These are phyloP conservation scores for Saccharomyces hybrid DNA, from an alignment of 1,139 yeast genomes.

Conservation along the genomic window DNA sequence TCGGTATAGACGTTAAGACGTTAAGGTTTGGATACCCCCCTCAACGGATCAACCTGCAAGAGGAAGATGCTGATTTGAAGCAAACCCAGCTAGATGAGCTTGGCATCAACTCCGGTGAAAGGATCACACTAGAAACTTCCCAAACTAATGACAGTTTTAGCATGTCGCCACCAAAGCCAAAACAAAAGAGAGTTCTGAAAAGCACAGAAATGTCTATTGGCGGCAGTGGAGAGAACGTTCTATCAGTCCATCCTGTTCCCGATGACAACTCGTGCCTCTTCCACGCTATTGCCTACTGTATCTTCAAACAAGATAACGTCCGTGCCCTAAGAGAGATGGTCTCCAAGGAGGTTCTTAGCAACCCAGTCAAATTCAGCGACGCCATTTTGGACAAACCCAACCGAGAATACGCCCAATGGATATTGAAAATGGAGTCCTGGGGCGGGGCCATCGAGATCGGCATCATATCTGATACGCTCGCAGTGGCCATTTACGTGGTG, in stretches of 20 bases:
- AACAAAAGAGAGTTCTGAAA: conserved; percentile 7
- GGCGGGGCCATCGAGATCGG: conserved; percentile 82
- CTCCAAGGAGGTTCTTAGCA: conserved; percentile 34
- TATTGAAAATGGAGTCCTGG: conserved; percentile 57
- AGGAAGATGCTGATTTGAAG: conserved; percentile 4
- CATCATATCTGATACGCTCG: conserved; percentile 50
- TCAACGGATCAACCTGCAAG: conserved; percentile 34
- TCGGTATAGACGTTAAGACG: conserved; percentile 14
- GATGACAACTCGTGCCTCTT: conserved; percentile 80
- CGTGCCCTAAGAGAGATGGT: conserved; percentile 20
- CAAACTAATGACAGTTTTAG: not conserved
- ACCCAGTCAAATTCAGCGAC: conserved; percentile 46
- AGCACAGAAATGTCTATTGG: conserved; percentile 10
- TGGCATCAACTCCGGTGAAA: conserved; percentile 54
- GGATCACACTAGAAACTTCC: conserved; percentile 28
- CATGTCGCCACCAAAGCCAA: not conserved
- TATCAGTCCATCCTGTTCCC: conserved; percentile 52
- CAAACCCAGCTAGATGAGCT: conserved; percentile 31
- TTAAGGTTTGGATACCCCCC: conserved; percentile 61
- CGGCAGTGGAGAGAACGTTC: conserved; percentile 7
- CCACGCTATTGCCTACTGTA: conserved; percentile 50
- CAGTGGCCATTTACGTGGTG: conserved; percentile 50
- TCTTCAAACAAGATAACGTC: conserved; percentile 38
- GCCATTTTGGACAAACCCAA: conserved; percentile 52
- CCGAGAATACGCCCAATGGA: conserved; percentile 55